Evolutionary conservation across 2,329 filamentous ascomycete genomes (phyloP), one percentile per base, ranked within the genome.

Genomic region (Ceratocystis alfenasii): DNA sequence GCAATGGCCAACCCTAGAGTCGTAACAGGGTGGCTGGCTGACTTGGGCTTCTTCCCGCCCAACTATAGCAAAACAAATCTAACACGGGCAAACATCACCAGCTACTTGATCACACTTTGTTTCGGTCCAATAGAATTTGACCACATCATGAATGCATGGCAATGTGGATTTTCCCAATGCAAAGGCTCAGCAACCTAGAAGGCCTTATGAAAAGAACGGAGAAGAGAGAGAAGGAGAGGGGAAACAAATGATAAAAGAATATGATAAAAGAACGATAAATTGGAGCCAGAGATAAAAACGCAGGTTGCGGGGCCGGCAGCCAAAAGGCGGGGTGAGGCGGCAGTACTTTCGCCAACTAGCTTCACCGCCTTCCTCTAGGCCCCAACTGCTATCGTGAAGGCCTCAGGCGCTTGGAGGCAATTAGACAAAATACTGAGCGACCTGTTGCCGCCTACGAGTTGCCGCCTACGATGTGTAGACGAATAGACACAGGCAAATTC

Each of bases 81-180:
- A 30, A 17, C 20, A 59, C 7, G 28, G 17, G 25, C n/a, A 59
- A 33, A 33, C 53, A 59, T 59, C 36, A 30, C 33, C 53, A 36
- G 53, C 53, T 59, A 17, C 53, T 41, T 41, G 36, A 12, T 41
- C 53, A 33, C 28, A 17, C 2, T 17, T 30, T 17, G 6, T 15
- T n/a, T 17, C 30, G 15, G 53, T 30, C 53, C 53, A 59, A 59
- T 59, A 30, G 53, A 25, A 33, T 59, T 59, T 33, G 28, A 30
- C 53, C 53, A 59, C 53, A 50, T 63, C 44, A 50, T 22, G 57
- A 33, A 36, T 22, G 41, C 28, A 53, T 25, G 65, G 45, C 28
- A 46, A 59, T 30, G 10, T 45, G 46, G 5, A 41, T 17, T 30
- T 59, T 6, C 28, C 33, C 53, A 59, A 59, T 59, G 53, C 53